Conservation (phyloP, 2,329 filamentous ascomycete genomes). For the Exophiala calicioides region DNA sequence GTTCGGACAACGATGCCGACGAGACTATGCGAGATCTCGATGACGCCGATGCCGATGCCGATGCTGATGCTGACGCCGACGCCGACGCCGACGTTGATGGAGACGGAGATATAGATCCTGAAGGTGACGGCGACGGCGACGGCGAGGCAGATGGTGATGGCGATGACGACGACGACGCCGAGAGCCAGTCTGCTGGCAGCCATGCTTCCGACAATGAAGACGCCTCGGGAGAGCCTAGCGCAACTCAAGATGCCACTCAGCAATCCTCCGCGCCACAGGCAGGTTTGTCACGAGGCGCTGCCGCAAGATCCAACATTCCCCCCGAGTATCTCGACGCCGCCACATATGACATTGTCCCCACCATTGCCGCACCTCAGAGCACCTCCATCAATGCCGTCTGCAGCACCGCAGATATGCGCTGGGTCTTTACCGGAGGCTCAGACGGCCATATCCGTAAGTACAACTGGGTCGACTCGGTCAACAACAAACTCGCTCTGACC, state of each 20-base stretch:
- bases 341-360: slow-evolving; percentile 93
- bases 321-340: slow-evolving; percentile 76
- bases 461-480: slow-evolving; percentile 91
- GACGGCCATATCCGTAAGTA: slow-evolving; percentile 98
- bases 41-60: slow-evolving; percentile 40
- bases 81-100: slow-evolving; percentile 49
- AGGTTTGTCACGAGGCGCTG: slow-evolving; percentile 23
- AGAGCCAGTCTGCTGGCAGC: slow-evolving; percentile 37
- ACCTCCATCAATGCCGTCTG: slow-evolving; percentile 93
- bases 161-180: slow-evolving; percentile 51
- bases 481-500: slow-evolving; percentile 88
- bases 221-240: slow-evolving; percentile 46
- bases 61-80: slow-evolving; percentile 42
- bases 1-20: slow-evolving; percentile 51
- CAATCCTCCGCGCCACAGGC: slow-evolving; percentile 34
- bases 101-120: slow-evolving; percentile 45
- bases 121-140: slow-evolving; percentile 48
- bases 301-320: slow-evolving; percentile 56
- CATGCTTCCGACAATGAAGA: slow-evolving; percentile 42
- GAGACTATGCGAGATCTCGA: slow-evolving; percentile 47
- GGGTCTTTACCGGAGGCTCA: slow-evolving; percentile 89
- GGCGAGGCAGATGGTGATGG: slow-evolving; percentile 50
- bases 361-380: slow-evolving; percentile 92
- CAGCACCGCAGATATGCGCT: slow-evolving; percentile 89
- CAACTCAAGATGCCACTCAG: slow-evolving; percentile 35